These are phyloP conservation scores for Cichorium intybus DNA, from an alignment of 140 eudicot genomes.

Conservation along the genomic window DNA sequence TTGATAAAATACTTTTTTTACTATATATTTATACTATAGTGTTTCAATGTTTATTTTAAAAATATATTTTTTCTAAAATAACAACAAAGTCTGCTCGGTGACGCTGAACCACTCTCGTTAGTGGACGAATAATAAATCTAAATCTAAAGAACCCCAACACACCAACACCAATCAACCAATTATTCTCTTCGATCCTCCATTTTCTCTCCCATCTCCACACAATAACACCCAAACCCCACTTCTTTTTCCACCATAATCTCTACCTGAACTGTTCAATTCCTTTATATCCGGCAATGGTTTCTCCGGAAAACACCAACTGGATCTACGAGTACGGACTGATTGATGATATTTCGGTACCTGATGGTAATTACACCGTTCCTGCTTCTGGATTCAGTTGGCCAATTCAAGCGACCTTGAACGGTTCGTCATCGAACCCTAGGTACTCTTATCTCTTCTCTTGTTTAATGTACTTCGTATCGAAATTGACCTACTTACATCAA, in stretches of 20 bases:
- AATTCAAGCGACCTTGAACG: slow-evolving; percentile 40
- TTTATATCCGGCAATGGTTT: slow-evolving; percentile 45
- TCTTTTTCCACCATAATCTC: not conserved
- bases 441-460: slow-evolving; percentile 4
- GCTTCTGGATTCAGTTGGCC: slow-evolving; percentile 62
- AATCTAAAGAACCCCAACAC: slow-evolving; percentile 7
- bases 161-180: slow-evolving; percentile 6
- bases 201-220: slow-evolving; percentile 1
- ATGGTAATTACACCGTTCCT: slow-evolving; percentile 33
- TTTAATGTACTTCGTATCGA: not conserved
- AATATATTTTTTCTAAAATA: no score
- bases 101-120: slow-evolving; percentile 25
- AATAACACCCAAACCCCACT: slow-evolving; percentile 4
- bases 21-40: no score
- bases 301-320: slow-evolving; percentile 75
- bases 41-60: no score
- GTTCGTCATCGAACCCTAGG: slow-evolving; percentile 47
- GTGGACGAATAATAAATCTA: slow-evolving; percentile 28
- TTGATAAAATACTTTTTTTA: no score
- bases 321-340: slow-evolving; percentile 66
- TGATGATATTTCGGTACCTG: slow-evolving; percentile 58
- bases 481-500: not conserved
- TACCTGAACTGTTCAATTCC: not conserved
- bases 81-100: slow-evolving; percentile 8
- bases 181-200: slow-evolving; percentile 25